Conservation (phyloP, 305 asterid species). For the Fraxinus floribunda region DNA sequence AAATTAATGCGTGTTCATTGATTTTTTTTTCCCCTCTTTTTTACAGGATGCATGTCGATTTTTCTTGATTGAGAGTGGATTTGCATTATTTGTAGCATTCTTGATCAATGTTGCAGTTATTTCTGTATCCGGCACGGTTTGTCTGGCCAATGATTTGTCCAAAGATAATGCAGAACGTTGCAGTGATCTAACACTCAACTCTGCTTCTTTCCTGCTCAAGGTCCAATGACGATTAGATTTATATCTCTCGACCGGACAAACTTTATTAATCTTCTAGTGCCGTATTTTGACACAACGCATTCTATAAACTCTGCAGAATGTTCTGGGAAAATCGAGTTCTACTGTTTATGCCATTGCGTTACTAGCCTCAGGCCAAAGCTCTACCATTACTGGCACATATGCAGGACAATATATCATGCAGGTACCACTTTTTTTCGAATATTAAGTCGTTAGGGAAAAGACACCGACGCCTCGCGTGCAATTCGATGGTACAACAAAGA, state of each 20-base stretch:
- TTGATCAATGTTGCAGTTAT: constrained; percentile 72
- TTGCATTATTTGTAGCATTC: constrained; percentile 74
- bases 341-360: constrained; percentile 75
- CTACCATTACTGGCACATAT: constrained; percentile 89
- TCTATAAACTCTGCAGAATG: constrained; percentile 48
- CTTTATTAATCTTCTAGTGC: neutral
- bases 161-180: constrained; percentile 41
- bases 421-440: constrained; percentile 34
- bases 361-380: constrained; percentile 92
- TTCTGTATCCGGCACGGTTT: constrained; percentile 80
- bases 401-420: constrained; percentile 94
- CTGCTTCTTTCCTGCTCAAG: constrained; percentile 93
- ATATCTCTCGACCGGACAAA: neutral
- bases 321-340: constrained; percentile 81
- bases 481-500: neutral
- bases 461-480: neutral
- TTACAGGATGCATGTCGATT: constrained; percentile 85
- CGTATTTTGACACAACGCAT: neutral
- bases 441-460: neutral
- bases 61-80: constrained; percentile 82
- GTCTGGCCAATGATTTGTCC: constrained; percentile 38
- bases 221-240: constrained; percentile 28
- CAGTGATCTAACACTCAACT: constrained; percentile 65
- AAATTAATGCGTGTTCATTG: neutral
- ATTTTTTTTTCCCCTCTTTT: neutral